Conservation (phyloP, 2,329 filamentous ascomycete genomes). For the Delphinella strobiligena region DNA sequence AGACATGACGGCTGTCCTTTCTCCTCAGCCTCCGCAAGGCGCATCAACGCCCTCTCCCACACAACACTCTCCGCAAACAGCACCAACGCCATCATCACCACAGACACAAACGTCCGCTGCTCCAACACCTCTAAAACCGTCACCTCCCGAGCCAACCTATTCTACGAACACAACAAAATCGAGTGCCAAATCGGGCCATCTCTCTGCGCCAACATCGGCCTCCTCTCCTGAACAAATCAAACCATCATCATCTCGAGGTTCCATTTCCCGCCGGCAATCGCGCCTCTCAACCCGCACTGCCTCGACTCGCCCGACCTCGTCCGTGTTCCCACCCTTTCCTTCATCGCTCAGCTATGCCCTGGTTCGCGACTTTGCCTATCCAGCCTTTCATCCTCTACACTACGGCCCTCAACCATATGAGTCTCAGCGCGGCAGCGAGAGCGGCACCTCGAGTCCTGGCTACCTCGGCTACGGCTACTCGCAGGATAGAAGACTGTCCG, state of each 20-base stretch:
- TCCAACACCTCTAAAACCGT: neutral
- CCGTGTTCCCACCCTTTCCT: slow-evolving; percentile 66
- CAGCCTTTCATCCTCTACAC: slow-evolving; percentile 70
- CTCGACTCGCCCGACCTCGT: slow-evolving; percentile 7
- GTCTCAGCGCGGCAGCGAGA: slow-evolving; percentile 48
- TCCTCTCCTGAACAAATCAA: neutral
- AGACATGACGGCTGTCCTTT: neutral
- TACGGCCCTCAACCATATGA: slow-evolving; percentile 80
- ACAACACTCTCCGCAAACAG: too few species aligned
- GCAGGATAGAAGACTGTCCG: slow-evolving; percentile 44
- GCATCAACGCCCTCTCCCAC: neutral
- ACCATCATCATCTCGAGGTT: neutral
- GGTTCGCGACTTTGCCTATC: slow-evolving; percentile 93
- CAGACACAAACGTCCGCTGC: neutral
- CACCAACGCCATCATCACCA: neutral
- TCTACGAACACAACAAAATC: neutral
- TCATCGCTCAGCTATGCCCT: slow-evolving; percentile 79
- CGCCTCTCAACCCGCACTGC: neutral
- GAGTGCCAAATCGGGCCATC: neutral
- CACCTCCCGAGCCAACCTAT: neutral
- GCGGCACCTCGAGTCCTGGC: slow-evolving; percentile 1
- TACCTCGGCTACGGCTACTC: slow-evolving; percentile 73
- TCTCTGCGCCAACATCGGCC: neutral
- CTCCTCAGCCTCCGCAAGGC: neutral
- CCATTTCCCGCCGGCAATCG: neutral